A percentile compares a stretch with the other conserved stretches of the same genome.
Conservation (phyloP, 805 yeast species). For the Candida mattraensis region DNA sequence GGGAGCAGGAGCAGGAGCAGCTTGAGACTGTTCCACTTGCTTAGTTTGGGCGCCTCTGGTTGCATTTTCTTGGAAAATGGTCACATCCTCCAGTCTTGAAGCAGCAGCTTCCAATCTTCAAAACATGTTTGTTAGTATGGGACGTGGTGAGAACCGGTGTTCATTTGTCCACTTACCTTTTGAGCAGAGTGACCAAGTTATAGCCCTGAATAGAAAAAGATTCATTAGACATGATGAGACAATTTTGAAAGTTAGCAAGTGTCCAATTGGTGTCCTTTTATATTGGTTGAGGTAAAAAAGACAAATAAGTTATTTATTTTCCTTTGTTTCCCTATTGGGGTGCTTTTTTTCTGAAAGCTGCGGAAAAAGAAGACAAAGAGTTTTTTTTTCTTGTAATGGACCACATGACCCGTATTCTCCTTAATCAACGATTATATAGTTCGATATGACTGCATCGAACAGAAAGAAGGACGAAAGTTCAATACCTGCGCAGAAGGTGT, state of each 20-base stretch:
- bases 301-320: too few species aligned
- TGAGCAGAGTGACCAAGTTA: constrained; percentile 77
- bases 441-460: too few species aligned
- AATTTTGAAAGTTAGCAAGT: too few species aligned
- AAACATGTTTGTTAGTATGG: constrained; percentile 4
- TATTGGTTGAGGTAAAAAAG: constrained; percentile 1
- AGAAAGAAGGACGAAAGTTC: constrained; percentile 26
- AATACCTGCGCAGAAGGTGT: constrained; percentile 42
- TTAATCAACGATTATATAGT: too few species aligned
- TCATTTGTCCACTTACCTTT: constrained; percentile 59
- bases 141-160: too few species aligned
- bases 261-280: background rate
- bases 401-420: too few species aligned
- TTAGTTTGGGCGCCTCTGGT: constrained; percentile 1
- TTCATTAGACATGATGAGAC: constrained; percentile 31
- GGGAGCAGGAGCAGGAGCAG: constrained; percentile 17
- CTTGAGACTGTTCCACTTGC: background rate
- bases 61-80: constrained; percentile 67
- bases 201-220: constrained; percentile 73
- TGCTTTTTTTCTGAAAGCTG: background rate
- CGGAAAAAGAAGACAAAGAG: background rate
- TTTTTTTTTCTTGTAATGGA: too few species aligned
- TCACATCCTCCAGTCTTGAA: constrained; percentile 85
- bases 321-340: too few species aligned
- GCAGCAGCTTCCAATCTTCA: constrained; percentile 88